phyloP scores from a whole-genome alignment of 768 basidiomycete species.

The Daedaleopsis nitida region DNA sequence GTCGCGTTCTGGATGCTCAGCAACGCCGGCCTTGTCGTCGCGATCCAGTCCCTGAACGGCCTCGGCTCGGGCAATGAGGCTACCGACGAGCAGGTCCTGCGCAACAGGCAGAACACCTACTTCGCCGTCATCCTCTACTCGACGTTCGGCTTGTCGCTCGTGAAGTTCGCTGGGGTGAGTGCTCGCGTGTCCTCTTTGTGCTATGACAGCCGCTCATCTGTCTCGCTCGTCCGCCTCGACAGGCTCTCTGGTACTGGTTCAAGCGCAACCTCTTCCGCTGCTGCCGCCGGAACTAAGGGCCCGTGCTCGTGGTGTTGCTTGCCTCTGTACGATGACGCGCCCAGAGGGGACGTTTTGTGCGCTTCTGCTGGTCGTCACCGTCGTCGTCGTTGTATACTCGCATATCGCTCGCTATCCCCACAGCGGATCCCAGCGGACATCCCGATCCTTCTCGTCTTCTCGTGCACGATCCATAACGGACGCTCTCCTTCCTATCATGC shows the following conservation, averaged over 20 bases:
- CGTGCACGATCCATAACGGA: conserved; percentile 11
- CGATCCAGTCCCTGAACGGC: conserved; percentile 77
- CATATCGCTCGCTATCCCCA: neutral
- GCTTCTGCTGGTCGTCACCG: neutral
- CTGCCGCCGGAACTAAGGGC: conserved; percentile 70
- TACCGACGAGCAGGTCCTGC: conserved; percentile 42
- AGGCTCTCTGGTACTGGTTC: conserved; percentile 86
- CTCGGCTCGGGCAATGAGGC: conserved; percentile 43
- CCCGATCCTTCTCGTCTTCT: neutral
- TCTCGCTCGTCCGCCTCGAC: neutral
- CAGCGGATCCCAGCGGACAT: conserved; percentile 14
- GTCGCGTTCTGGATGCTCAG: conserved; percentile 80
- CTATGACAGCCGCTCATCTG: neutral
- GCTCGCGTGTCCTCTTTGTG: neutral
- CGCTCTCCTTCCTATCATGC: neutral
- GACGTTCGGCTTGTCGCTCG: conserved; percentile 69
- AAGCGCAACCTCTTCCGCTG: conserved; percentile 81
- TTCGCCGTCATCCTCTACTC: conserved; percentile 81
- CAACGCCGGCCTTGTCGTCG: conserved; percentile 71
- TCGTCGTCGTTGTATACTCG: neutral
- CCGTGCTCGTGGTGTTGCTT: neutral
- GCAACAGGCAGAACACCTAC: conserved; percentile 57
- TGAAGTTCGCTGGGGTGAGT: conserved; percentile 79
- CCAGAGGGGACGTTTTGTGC: conserved; percentile 8
- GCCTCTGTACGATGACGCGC: neutral